A percentile compares a stretch with the other conserved stretches of the same genome.
These are phyloP conservation scores for Debaryomyces coudertii DNA, from an alignment of 1,139 yeast genomes.

Conservation along the genomic window DNA sequence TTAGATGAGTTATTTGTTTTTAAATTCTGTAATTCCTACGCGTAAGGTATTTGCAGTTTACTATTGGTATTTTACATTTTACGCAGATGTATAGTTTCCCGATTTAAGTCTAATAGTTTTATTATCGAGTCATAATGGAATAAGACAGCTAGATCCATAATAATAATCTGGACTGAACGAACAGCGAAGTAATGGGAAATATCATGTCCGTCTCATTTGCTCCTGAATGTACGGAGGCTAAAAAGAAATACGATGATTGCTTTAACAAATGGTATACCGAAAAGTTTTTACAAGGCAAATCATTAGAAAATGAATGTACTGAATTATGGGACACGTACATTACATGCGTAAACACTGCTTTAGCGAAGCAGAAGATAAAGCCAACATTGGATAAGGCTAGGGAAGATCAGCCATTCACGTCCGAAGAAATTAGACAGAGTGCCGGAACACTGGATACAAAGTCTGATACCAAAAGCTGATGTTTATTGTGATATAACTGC, in stretches of 20 bases:
- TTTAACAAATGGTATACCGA: conserved; percentile 97
- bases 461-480: neutral
- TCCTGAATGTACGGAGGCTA: conserved; percentile 90
- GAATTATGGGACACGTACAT: conserved; percentile 87
- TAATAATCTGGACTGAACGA: neutral
- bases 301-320: conserved; percentile 83
- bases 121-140: neutral
- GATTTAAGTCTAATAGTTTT: neutral
- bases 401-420: conserved; percentile 79
- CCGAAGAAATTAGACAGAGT: conserved; percentile 36
- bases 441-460: conserved; percentile 17
- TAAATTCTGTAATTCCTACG: conserved; percentile 6
- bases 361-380: conserved; percentile 70
- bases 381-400: conserved; percentile 92
- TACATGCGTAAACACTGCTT: conserved; percentile 78
- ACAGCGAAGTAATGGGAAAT: conserved; percentile 58
- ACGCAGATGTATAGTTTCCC: neutral
- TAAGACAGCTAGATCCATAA: neutral
- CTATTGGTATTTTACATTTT: neutral
- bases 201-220: conserved; percentile 93
- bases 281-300: conserved; percentile 72
- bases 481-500: neutral
- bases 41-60: conserved; percentile 6
- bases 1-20: neutral
- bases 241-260: conserved; percentile 86